phyloP scores from a whole-genome alignment of 2,329 filamentous ascomycete genomes.

The Neofusicoccum sp. region DNA sequence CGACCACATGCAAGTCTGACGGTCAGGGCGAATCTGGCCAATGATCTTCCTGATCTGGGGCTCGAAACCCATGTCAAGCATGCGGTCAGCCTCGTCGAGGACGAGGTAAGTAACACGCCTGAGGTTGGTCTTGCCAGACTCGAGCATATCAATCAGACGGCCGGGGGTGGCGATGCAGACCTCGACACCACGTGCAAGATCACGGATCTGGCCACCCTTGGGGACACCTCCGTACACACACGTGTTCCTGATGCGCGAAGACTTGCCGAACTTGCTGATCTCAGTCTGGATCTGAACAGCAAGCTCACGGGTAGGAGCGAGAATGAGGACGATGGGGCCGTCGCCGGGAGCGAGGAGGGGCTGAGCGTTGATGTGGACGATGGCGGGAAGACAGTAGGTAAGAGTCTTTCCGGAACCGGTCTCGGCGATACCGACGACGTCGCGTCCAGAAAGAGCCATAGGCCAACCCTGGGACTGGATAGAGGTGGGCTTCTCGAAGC shows the following conservation, averaged over 20 bases:
- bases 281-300: slow-evolving; percentile 98
- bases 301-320: slow-evolving; percentile 95
- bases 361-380: slow-evolving; percentile 99
- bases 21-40: slow-evolving; percentile 92
- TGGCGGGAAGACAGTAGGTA: slow-evolving; percentile 95
- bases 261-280: slow-evolving; percentile 98
- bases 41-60: slow-evolving; percentile 99
- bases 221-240: slow-evolving; percentile 99
- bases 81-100: slow-evolving; percentile 97
- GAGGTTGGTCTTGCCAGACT: slow-evolving; percentile 96
- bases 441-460: slow-evolving; percentile 96
- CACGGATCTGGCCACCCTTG: slow-evolving; percentile 94
- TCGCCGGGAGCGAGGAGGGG: slow-evolving; percentile 92
- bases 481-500: slow-evolving; percentile 87
- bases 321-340: slow-evolving; percentile 92
- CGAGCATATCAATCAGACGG: slow-evolving; percentile 97
- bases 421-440: slow-evolving; percentile 98
- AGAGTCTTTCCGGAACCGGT: slow-evolving; percentile 99
- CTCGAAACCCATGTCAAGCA: slow-evolving; percentile 99
- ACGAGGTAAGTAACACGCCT: slow-evolving; percentile 97
- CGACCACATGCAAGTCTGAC: slow-evolving; percentile 99
- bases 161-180: slow-evolving; percentile 98
- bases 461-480: slow-evolving; percentile 99
- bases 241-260: slow-evolving; percentile 95
- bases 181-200: slow-evolving; percentile 91